Base-by-base conservation (phyloP, 2,329 filamentous ascomycete genomes). In the Trichoderma gracile region DNA sequence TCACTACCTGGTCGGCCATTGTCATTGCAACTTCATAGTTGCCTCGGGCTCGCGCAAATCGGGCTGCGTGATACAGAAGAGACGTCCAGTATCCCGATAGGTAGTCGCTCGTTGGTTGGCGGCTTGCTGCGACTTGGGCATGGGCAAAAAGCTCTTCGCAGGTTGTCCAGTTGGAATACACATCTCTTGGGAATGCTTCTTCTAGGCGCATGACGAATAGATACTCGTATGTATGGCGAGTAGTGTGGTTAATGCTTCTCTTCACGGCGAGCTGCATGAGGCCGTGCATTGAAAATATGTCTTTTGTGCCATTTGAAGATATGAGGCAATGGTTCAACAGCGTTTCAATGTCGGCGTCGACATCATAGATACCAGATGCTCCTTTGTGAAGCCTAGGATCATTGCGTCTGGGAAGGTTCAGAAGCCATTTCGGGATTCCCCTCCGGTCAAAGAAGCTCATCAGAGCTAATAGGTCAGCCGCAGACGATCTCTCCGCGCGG, bases 381-480 rank as follows among this genome's bases (percentile, higher is more conserved):
- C 9, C 30, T 30, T 30, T 9, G 9, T 21, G 56, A 25, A 15
- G 5, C 10, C 23, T 40, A 10, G 9, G 12, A 25, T 27, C 23
- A 14, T 6, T 45, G 43, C 3, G 38, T 30, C 8, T 30, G 19
- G 15, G 19, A n/a, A 27, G 21, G 19, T 15, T 19, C 6, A 65
- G 43, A 0, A 55, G 17, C n/a, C n/a, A 43, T 27, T 65, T 43
- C 5, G 77, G 76, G 25, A 82, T 80, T 8, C 73, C 76, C 67
- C 81, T 75, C 23, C 71, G 71, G 57, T 82, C 74, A 67, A 79
- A 82, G 64, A 79, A 78, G 71, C 79, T 80, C 76, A 82, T 78
- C 5, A 82, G 72, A 1, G 78, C 79, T 0, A 83, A 67, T 10
- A 82, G 68, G 17, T 79, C 68, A 3, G 79, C 73, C 9, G 80